These are phyloP conservation scores for Poa pratensis DNA, from an alignment of 176 grass and related monocot species.

Conservation along the genomic window DNA sequence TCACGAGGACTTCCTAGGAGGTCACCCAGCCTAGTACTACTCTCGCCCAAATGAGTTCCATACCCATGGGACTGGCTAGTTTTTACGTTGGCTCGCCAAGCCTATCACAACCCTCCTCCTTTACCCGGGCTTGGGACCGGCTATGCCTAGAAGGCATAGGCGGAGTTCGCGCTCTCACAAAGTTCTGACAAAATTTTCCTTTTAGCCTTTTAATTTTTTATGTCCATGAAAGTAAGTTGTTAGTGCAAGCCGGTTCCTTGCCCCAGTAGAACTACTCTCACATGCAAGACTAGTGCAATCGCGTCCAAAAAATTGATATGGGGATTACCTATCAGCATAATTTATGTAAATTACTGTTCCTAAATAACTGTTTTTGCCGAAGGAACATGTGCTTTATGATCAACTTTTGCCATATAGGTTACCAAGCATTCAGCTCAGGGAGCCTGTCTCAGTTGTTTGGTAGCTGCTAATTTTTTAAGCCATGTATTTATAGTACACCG, in stretches of 20 bases:
- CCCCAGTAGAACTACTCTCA: conserved; percentile 16
- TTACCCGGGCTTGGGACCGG: too few relatives aligned
- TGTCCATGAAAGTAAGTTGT: conserved; percentile 6
- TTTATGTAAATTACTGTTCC: conserved; percentile 28
- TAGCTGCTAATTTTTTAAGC: conserved; percentile 1
- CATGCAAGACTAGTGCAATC: background rate
- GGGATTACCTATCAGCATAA: background rate
- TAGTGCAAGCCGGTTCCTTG: conserved; percentile 23
- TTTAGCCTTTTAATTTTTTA: conserved; percentile 1
- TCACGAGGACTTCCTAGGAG: too few relatives aligned
- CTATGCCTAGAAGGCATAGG: too few relatives aligned
- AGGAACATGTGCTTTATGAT: background rate
- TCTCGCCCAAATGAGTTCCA: too few relatives aligned
- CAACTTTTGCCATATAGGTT: background rate
- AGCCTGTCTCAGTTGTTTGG: conserved; percentile 27
- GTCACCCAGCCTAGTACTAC: too few relatives aligned
- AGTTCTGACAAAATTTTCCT: conserved; percentile 6
- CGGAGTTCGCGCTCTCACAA: too few relatives aligned
- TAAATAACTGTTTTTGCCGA: background rate
- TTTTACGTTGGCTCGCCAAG: too few relatives aligned
- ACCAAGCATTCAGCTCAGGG: conserved; percentile 20
- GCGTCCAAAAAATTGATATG: background rate
- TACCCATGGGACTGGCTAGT: too few relatives aligned
- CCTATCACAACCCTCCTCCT: too few relatives aligned
- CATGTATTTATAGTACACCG: conserved; percentile 7